A percentile compares a stretch with the other conserved stretches of the same genome.
phyloP scores from a whole-genome alignment of 441 rosid genomes.

The Gossypium schwendimanii region DNA sequence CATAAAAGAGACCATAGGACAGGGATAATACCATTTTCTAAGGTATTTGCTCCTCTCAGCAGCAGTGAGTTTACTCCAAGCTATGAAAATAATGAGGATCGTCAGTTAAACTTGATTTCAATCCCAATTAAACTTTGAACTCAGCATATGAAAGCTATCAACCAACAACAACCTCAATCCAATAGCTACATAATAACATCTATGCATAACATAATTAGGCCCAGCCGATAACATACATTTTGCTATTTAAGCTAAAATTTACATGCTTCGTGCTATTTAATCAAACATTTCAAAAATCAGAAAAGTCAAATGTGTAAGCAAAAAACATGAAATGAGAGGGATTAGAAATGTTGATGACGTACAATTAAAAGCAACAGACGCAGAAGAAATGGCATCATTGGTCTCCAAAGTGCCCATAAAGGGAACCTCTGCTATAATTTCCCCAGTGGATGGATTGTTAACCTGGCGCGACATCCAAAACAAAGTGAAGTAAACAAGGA shows the following conservation, averaged over 20 bases:
- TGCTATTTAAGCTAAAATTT: not conserved
- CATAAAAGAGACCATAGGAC: not conserved
- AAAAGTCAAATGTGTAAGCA: not conserved
- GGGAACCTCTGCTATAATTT: slow-evolving; percentile 61
- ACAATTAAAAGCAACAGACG: slow-evolving; percentile 69
- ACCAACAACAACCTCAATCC: slow-evolving; percentile 10
- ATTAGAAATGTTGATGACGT: slow-evolving; percentile 18
- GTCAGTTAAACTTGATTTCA: slow-evolving; percentile 3
- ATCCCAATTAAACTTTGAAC: slow-evolving; percentile 1
- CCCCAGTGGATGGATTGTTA: slow-evolving; percentile 83
- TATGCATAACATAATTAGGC: not conserved
- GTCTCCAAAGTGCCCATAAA: slow-evolving; percentile 85
- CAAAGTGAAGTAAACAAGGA: not conserved
- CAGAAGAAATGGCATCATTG: slow-evolving; percentile 80
- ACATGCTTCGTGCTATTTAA: not conserved
- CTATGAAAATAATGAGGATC: slow-evolving; percentile 25
- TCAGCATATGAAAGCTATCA: not conserved
- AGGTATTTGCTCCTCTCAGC: slow-evolving; percentile 72
- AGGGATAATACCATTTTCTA: slow-evolving; percentile 58
- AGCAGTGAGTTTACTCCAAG: slow-evolving; percentile 89
- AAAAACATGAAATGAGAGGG: not conserved
- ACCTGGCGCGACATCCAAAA: slow-evolving; percentile 43
- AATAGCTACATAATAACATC: not conserved
- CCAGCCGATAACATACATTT: not conserved
- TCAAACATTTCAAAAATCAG: not conserved